A percentile compares a stretch with the other conserved stretches of the same genome.
Conservation (phyloP, 1,284 basidiomycete genomes). For the Hemileccinum hortonii region DNA sequence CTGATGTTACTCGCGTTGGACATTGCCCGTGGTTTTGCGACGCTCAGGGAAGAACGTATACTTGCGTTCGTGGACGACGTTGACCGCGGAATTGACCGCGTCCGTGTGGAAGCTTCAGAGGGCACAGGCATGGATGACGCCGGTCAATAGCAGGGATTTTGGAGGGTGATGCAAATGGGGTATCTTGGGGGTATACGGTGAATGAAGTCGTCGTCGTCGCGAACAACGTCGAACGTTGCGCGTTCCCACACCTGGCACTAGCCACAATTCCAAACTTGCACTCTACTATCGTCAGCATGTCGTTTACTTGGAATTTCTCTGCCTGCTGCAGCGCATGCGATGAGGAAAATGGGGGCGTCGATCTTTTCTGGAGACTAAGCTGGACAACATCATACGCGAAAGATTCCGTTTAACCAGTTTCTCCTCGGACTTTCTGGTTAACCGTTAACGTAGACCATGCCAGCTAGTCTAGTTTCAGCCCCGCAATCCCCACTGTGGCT, state of each 20-base stretch:
- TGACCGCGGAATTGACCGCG: conserved; percentile 29
- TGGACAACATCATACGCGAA: not conserved
- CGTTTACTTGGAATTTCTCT: too few species aligned
- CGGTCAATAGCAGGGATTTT: not conserved
- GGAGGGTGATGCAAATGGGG: not conserved
- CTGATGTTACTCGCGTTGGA: conserved; percentile 36
- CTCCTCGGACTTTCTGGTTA: too few species aligned
- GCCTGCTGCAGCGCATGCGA: too few species aligned
- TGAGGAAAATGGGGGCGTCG: too few species aligned
- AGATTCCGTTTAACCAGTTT: too few species aligned
- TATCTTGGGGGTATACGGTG: conserved; percentile 19
- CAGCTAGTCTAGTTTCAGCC: too few species aligned
- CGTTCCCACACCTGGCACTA: conserved; percentile 16
- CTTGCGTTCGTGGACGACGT: conserved; percentile 12
- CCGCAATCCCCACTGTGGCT: too few species aligned
- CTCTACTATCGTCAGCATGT: too few species aligned
- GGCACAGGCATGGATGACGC: conserved; percentile 23
- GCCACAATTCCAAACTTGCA: too few species aligned
- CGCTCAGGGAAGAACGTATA: conserved; percentile 24
- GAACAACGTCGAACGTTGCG: conserved; percentile 14
- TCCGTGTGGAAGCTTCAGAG: conserved; percentile 31
- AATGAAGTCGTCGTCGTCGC: conserved; percentile 16
- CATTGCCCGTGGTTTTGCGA: conserved; percentile 31
- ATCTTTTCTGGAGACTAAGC: too few species aligned
- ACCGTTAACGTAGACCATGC: not conserved